phyloP scores from a whole-genome alignment of 169 alveolate species.

The Babesia ovata region DNA sequence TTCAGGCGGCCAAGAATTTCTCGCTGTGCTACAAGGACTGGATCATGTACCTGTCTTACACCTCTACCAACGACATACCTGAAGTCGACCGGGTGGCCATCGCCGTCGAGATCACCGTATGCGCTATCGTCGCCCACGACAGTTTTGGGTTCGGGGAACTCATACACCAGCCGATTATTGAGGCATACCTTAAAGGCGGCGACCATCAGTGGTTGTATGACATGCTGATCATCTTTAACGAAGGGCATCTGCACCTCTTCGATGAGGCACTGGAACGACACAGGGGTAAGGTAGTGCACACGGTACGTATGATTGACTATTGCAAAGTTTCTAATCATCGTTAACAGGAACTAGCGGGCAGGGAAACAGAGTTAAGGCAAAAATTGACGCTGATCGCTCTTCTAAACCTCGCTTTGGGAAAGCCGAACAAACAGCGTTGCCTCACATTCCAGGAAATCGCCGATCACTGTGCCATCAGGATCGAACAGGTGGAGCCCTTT shows the following conservation, averaged over 20 bases:
- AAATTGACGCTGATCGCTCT: slow-evolving; percentile 76
- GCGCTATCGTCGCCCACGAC: slow-evolving; percentile 64
- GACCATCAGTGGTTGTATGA: slow-evolving; percentile 67
- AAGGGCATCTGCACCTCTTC: slow-evolving; percentile 58
- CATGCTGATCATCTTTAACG: slow-evolving; percentile 56
- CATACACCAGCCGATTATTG: slow-evolving; percentile 61
- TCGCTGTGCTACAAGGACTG: slow-evolving; percentile 67
- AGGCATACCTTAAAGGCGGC: slow-evolving; percentile 50
- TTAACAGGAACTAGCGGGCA: slow-evolving; percentile 58
- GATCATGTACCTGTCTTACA: slow-evolving; percentile 67
- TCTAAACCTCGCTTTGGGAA: slow-evolving; percentile 78
- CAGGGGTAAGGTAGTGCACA: slow-evolving; percentile 45
- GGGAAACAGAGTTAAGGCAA: slow-evolving; percentile 61
- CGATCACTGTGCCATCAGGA: slow-evolving; percentile 70
- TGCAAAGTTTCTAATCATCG: not conserved
- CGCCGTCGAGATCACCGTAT: slow-evolving; percentile 48
- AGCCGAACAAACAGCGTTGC: slow-evolving; percentile 74
- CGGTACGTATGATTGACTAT: slow-evolving; percentile 2
- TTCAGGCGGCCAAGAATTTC: slow-evolving; percentile 56
- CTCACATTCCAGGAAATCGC: slow-evolving; percentile 75
- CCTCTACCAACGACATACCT: slow-evolving; percentile 61
- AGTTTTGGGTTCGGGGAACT: slow-evolving; percentile 69
- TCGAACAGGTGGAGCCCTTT: slow-evolving; percentile 75
- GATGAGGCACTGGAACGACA: slow-evolving; percentile 57
- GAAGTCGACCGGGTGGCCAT: slow-evolving; percentile 43